Base-by-base conservation (phyloP, 2,329 filamentous ascomycete species). In the Xylariaceae sp. region DNA sequence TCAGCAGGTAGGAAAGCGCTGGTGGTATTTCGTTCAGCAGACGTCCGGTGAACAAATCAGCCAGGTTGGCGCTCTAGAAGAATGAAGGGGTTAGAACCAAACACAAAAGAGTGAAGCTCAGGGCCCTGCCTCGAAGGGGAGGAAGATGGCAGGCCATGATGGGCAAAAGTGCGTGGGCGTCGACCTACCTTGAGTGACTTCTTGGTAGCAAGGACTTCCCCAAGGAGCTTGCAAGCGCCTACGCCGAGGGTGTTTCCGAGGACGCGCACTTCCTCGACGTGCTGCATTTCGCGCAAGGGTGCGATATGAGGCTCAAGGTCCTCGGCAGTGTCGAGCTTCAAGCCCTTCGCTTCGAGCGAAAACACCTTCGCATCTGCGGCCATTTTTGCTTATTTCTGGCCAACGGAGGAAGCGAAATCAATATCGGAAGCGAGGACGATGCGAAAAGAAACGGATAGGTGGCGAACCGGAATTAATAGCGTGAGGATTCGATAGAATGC, bases 41-140 rank as follows among this genome's bases (percentile, higher is more conserved):
- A 63, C 94, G 89, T 34, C 89, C 89, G 56, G 94, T 99, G 77
- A 97, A 99, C 77, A 99, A 96, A 72, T 99, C 94, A 71, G 91
- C 91, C 54, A 99, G 80, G 74, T 96, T 95, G 68, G 89, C 91
- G 67, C 86, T 77, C 84, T 86, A 65, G 35, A 55, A 41, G 34
- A 30, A 39, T 11, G 31, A 42, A 11, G 35, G 32, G 43, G 53
- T 63, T 41, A 66, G 57, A 43, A 26, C n/a, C 3, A 3, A 8
- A 27, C 8, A 49, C 2, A n/a, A 9, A 29, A n/a, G 9, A 43
- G n/a, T 19, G 35, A 37, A 3, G 8, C 35, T 34, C 26, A 4
- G 11, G 35, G 8, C 11, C 9, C 6, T 39, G 6, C 42, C 31
- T 9, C 19, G 19, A 19, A 19, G 19, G 19, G 3, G n/a, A 30